phyloP scores from a whole-genome alignment of 164 flowering plant genomes.

The Paratinospora sagittata region DNA sequence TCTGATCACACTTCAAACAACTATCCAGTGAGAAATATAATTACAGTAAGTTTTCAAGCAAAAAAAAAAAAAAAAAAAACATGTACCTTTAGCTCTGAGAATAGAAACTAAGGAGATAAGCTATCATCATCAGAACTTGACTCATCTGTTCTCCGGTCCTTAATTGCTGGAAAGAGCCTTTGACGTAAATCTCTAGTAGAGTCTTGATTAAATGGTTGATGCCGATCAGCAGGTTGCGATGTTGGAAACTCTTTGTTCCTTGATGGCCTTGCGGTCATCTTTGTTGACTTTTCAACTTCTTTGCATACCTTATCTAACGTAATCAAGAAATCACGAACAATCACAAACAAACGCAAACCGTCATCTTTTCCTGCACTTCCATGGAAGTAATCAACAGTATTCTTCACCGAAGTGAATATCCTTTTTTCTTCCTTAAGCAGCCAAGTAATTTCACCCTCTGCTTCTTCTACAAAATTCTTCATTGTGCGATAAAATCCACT shows the following conservation, averaged over 20 bases:
- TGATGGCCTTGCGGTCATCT: conserved; percentile 14
- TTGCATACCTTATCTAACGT: conserved; percentile 66
- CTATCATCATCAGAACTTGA: conserved; percentile 46
- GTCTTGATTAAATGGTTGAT: neutral
- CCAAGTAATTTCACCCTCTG: conserved; percentile 51
- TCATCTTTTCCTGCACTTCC: conserved; percentile 81
- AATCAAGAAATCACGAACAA: conserved; percentile 76
- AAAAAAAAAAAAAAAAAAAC: neutral
- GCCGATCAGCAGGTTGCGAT: conserved; percentile 22
- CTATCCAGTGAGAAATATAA: neutral
- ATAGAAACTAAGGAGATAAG: conserved; percentile 20
- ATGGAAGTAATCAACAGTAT: conserved; percentile 83
- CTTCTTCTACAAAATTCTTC: conserved; percentile 54
- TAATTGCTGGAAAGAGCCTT: conserved; percentile 47
- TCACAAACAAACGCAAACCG: conserved; percentile 65
- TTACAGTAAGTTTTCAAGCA: neutral
- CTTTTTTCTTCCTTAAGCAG: conserved; percentile 78
- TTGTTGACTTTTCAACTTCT: conserved; percentile 31
- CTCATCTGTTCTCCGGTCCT: conserved; percentile 26
- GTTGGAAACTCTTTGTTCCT: conserved; percentile 22
- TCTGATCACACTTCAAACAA: neutral
- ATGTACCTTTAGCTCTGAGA: conserved; percentile 2
- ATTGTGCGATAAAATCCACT: conserved; percentile 44
- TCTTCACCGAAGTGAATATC: conserved; percentile 61
- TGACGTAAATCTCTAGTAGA: conserved; percentile 28